Evolutionary conservation across 1,284 basidiomycete species (phyloP), one percentile per base, ranked within the genome.

Genomic region (Ceratobasidium sp.): DNA sequence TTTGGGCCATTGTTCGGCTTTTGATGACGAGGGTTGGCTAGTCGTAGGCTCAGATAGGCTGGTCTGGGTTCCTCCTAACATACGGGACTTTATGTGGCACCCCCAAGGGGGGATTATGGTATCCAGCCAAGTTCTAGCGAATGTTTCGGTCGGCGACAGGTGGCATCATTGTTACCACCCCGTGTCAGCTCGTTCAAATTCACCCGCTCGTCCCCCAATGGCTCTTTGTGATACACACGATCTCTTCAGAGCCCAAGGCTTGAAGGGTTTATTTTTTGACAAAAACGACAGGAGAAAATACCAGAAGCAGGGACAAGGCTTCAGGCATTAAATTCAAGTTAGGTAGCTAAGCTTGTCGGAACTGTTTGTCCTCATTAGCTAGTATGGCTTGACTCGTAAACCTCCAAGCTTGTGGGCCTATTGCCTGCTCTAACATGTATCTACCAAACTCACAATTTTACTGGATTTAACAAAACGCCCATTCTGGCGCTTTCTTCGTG

Each of bases 391-490:
- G n/a, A n/a, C n/a, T n/a, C n/a, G n/a, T n/a, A n/a, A n/a, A n/a
- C n/a, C n/a, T n/a, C n/a, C n/a, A n/a, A n/a, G n/a, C n/a, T n/a
- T n/a, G n/a, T n/a, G n/a, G n/a, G 13, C 39, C 13, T 5, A 42
- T 5, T 42, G 13, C 13, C 5, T 13, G 39, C 39, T 13, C 13
- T 42, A 13, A 13, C 39, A 42, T 42, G 13, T 42, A 42, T 13
- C 39, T 42, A 42, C 39, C 7, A 13, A 6, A 13, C 5, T 42
- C n/a, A 42, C 39, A 28, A 23, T 5, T 39, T 65, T 39, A 26
- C n/a, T 28, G 3, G 26, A 45, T 1, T 54, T 37, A 75, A 54
- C 71, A 75, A 54, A 75, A 75, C 23, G 71, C 71, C 71, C 71
- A 75, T 11, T 75, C 71, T 31, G 71, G 71, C 3, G 71, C 60